phyloP scores from a whole-genome alignment of 2,329 filamentous ascomycete genomes.

The Nemania bipapillata region DNA sequence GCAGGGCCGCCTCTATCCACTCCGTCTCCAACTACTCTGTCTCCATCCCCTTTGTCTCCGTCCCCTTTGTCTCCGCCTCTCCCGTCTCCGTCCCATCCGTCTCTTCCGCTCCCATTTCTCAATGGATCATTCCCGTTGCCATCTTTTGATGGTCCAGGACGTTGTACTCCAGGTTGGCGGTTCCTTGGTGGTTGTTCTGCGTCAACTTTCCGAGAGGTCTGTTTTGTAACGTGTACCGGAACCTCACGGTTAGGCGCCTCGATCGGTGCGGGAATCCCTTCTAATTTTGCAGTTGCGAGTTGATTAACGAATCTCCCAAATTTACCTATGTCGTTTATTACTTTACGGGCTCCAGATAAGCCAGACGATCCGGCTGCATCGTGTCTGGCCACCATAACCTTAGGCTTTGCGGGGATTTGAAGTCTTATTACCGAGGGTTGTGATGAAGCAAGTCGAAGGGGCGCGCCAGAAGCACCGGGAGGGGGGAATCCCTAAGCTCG shows the following conservation, averaged over 20 bases:
- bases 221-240: constrained; percentile 3
- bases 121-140: background rate
- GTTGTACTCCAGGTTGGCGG: background rate
- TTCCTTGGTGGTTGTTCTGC: constrained; percentile 14
- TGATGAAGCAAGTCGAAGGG: background rate
- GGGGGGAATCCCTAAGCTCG: too few relatives aligned
- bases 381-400: background rate
- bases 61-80: background rate
- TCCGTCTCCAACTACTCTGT: too few relatives aligned
- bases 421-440: too few relatives aligned
- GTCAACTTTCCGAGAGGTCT: background rate
- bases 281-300: too few relatives aligned
- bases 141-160: background rate
- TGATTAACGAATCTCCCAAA: too few relatives aligned
- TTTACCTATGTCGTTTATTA: background rate
- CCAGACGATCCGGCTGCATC: background rate
- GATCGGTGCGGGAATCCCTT: background rate
- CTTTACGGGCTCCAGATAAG: background rate
- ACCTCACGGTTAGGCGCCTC: background rate
- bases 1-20: too few relatives aligned
- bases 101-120: background rate
- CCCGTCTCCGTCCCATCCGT: background rate
- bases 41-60: too few relatives aligned
- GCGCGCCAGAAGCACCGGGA: too few relatives aligned
- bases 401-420: background rate